These are phyloP conservation scores for Aphelidium insulamus DNA, from an alignment of 371 early-diverging fungal genomes.

Conservation along the genomic window DNA sequence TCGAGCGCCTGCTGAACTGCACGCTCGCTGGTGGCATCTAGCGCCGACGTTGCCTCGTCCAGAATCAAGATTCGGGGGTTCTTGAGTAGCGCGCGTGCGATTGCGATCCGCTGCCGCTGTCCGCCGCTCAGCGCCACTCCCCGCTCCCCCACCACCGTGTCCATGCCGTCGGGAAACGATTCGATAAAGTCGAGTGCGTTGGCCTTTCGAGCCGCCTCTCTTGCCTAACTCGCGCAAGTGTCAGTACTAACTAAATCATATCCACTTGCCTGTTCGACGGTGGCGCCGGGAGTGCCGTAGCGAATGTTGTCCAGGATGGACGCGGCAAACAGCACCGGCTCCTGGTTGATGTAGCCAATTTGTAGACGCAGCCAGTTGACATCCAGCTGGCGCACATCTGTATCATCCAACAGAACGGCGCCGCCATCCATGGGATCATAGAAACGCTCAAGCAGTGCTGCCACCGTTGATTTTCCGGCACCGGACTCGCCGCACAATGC, in stretches of 20 bases:
- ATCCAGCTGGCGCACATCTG: conserved; percentile 24
- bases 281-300: conserved; percentile 29
- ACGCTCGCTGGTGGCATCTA: conserved; percentile 68
- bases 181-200: conserved; percentile 42
- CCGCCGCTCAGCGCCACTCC: conserved; percentile 55
- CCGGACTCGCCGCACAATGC: conserved; percentile 46
- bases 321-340: conserved; percentile 58
- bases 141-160: conserved; percentile 43
- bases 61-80: conserved; percentile 34
- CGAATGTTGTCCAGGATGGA: conserved; percentile 57
- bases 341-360: conserved; percentile 52
- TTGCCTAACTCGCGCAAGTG: conserved; percentile 28
- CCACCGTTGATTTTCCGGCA: conserved; percentile 46
- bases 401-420: conserved; percentile 28
- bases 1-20: conserved; percentile 43
- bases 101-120: conserved; percentile 57
- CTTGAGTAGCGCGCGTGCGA: conserved; percentile 50
- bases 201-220: conserved; percentile 36
- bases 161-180: conserved; percentile 33
- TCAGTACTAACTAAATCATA: conserved; percentile 6
- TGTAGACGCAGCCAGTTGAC: conserved; percentile 29
- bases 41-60: conserved; percentile 72
- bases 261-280: conserved; percentile 18
- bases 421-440: conserved; percentile 32
- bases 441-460: conserved; percentile 39